phyloP scores from a whole-genome alignment of 2,329 filamentous ascomycete genomes.

The Fusarium sp. region DNA sequence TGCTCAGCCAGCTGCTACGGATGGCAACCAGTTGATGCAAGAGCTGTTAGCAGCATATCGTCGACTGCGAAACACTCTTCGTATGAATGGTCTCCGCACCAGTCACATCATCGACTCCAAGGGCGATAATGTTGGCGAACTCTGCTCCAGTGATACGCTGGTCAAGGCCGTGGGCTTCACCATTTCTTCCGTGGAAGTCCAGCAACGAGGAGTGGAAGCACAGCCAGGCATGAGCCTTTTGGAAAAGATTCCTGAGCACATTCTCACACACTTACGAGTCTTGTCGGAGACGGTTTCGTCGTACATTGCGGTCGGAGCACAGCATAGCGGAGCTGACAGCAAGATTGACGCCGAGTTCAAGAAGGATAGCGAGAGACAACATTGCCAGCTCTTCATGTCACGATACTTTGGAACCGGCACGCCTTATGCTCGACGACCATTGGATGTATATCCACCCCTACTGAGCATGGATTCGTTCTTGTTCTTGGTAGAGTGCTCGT shows the following conservation, averaged over 20 bases:
- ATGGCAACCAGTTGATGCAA: conserved; percentile 52
- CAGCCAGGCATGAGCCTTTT: conserved; percentile 80
- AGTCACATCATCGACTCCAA: conserved; percentile 50
- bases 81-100: conserved; percentile 64
- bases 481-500: conserved; percentile 83
- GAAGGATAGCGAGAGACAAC: conserved; percentile 76
- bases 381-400: conserved; percentile 80
- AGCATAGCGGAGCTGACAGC: conserved; percentile 71
- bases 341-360: conserved; percentile 75
- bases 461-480: conserved; percentile 79
- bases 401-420: conserved; percentile 62
- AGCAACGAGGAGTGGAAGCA: conserved; percentile 85
- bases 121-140: conserved; percentile 55
- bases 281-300: conserved; percentile 89
- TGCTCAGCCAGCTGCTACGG: conserved; percentile 24
- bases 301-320: conserved; percentile 81
- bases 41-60: conserved; percentile 73
- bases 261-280: conserved; percentile 87
- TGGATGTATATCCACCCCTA: conserved; percentile 67
- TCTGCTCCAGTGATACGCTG: conserved; percentile 69
- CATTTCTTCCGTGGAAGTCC: conserved; percentile 89
- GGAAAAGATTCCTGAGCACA: conserved; percentile 85
- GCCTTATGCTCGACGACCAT: conserved; percentile 54
- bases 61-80: conserved; percentile 69
- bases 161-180: conserved; percentile 81